Base-by-base conservation (phyloP, 2,329 filamentous ascomycete genomes). In the Clarireedia paspali region DNA sequence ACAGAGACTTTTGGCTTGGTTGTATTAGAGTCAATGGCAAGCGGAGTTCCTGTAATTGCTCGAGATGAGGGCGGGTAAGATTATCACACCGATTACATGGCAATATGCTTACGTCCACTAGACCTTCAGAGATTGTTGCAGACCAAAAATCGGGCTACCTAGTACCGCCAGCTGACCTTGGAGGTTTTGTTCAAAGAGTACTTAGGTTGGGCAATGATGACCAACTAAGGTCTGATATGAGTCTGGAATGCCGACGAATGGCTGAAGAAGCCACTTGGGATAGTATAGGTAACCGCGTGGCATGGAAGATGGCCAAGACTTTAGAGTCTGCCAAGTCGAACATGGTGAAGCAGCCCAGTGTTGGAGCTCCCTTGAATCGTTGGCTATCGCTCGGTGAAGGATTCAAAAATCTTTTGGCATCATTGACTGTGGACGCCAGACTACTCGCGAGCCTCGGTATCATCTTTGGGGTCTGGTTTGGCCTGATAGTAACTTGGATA, bases 1-100 rank as follows among this genome's bases (percentile, higher is more conserved):
- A 88, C 84, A 0, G 85, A 88, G 69, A 88, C 85, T 0, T 88
- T 88, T 67, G 85, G 85, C 0, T 73, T 88, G 9, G 84, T 88
- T 0, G 84, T 88, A 1, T 72, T 88, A 2, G 85, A 88, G 68
- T 81, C 82, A 3, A 87, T 88, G 84, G 84, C 84, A 0, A 86
- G 83, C 60, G 83, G 84, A 2, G 76, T 89, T 2, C 84, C 84
- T 0, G 84, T 88, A 24, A 75, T 88, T 52, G 85, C 85, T 2
- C 77, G 85, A 47, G 83, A 88, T 63, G 82, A 85, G 65, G 85
- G 85, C 9, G 85, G 52, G 52, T 55, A 44, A 49, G 36, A 48
- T 3, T 20, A 7, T 12, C 24, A 5, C 23, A 14, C 9, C 20
- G 2, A 20, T n/a, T 46, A n/a, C 30, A 2, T 49, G 7, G 15